These are phyloP conservation scores for Hypholoma sublateritium DNA, from an alignment of 768 basidiomycete genomes.

Conservation along the genomic window DNA sequence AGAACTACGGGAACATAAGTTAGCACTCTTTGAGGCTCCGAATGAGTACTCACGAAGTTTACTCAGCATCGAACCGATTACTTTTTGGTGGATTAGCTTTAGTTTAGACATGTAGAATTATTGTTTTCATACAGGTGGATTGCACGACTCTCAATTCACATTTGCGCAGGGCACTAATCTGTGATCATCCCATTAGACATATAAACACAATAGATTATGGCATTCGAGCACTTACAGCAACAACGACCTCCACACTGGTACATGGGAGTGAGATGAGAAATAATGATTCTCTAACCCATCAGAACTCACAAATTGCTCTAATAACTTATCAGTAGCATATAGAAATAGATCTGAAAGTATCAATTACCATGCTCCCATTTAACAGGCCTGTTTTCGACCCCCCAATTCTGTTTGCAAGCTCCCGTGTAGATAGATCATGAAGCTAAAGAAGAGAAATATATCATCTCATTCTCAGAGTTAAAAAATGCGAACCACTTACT, in stretches of 20 bases:
- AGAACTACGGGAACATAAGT: constrained; percentile 49
- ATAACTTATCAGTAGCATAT: not conserved
- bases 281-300: not conserved
- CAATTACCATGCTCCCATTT: constrained; percentile 74
- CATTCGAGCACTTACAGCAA: constrained; percentile 54
- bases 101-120: not conserved
- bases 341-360: not conserved
- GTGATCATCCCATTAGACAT: not conserved
- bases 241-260: constrained; percentile 59
- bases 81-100: constrained; percentile 32
- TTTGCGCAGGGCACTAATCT: constrained; percentile 81
- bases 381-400: constrained; percentile 76
- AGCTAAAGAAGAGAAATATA: constrained; percentile 38
- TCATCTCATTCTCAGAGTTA: not conserved
- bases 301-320: constrained; percentile 69
- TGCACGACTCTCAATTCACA: constrained; percentile 83
- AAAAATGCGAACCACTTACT: constrained; percentile 32
- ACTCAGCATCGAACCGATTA: constrained; percentile 81
- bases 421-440: constrained; percentile 74
- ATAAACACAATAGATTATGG: not conserved
- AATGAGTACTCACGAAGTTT: constrained; percentile 48
- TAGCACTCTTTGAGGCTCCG: constrained; percentile 15
- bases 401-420: constrained; percentile 74
- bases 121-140: constrained; percentile 55
- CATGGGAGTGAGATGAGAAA: not conserved